A percentile compares a stretch with the other conserved stretches of the same genome.
phyloP scores from a whole-genome alignment of 2,329 filamentous ascomycete species.

The Clarireedia sp. region DNA sequence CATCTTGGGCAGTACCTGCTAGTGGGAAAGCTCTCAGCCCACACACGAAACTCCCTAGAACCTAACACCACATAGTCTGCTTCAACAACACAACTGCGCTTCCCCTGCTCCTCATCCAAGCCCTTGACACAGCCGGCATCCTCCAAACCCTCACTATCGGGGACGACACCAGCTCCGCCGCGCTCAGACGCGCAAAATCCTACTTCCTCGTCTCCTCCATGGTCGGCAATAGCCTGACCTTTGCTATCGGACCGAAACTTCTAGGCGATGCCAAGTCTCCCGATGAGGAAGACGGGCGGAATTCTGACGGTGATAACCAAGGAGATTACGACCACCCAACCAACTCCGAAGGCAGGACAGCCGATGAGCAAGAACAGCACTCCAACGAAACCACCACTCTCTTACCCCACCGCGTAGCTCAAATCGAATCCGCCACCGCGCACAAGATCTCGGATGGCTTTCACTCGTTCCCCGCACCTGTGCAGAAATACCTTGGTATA shows the following conservation, averaged over 20 bases:
- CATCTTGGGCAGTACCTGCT: constrained; percentile 38
- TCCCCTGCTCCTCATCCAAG: constrained; percentile 38
- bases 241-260: constrained; percentile 52
- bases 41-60: no score
- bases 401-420: constrained; percentile 12
- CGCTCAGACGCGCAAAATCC: constrained; percentile 51
- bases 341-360: constrained; percentile 21
- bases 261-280: constrained; percentile 39
- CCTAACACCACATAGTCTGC: background rate
- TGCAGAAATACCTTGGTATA: constrained; percentile 20
- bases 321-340: constrained; percentile 22
- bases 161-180: constrained; percentile 37
- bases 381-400: constrained; percentile 18
- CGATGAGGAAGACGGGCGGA: constrained; percentile 22
- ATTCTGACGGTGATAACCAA: constrained; percentile 8
- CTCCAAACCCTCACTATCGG: constrained; percentile 38
- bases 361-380: constrained; percentile 21
- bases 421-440: background rate
- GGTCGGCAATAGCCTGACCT: constrained; percentile 54
- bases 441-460: constrained; percentile 5
- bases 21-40: constrained; percentile 29
- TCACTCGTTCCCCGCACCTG: constrained; percentile 16
- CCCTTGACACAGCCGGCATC: constrained; percentile 39
- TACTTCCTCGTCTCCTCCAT: constrained; percentile 61
- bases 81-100: constrained; percentile 42